Evolutionary conservation across 768 basidiomycete genomes (phyloP).

Genomic region (Tylopilus rubrobrunneus): DNA sequence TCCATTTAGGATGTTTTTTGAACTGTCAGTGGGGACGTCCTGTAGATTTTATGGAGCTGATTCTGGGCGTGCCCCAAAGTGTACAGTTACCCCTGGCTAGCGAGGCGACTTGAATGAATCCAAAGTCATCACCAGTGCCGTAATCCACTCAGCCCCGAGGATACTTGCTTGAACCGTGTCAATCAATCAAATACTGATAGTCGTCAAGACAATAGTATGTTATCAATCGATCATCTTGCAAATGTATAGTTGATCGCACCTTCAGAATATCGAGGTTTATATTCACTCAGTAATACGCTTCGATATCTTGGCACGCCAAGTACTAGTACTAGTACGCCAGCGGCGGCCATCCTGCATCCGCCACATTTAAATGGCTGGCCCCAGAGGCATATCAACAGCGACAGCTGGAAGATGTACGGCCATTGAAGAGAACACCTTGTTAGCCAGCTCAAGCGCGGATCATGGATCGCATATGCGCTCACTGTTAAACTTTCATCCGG

Average conservation of each 20-base stretch:
- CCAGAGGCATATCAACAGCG: no score
- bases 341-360: no score
- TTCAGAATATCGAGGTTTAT: no score
- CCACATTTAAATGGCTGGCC: no score
- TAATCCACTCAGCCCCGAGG: not conserved
- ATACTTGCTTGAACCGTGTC: not conserved
- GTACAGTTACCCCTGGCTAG: not conserved
- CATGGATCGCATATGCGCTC: no score
- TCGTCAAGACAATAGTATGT: not conserved
- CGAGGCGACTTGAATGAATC: not conserved
- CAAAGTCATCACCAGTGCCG: not conserved
- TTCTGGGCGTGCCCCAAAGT: not conserved
- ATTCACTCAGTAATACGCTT: no score
- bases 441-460: no score
- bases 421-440: no score
- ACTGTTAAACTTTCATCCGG: not conserved
- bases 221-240: not conserved
- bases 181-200: not conserved
- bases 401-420: no score
- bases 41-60: not conserved
- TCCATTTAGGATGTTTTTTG: not conserved
- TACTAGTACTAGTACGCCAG: no score
- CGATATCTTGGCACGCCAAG: not conserved
- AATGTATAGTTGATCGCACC: no score
- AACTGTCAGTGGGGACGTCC: not conserved